phyloP scores from a whole-genome alignment of 2,329 filamentous ascomycete genomes.

The Magnaporthiopsis rhizophila region DNA sequence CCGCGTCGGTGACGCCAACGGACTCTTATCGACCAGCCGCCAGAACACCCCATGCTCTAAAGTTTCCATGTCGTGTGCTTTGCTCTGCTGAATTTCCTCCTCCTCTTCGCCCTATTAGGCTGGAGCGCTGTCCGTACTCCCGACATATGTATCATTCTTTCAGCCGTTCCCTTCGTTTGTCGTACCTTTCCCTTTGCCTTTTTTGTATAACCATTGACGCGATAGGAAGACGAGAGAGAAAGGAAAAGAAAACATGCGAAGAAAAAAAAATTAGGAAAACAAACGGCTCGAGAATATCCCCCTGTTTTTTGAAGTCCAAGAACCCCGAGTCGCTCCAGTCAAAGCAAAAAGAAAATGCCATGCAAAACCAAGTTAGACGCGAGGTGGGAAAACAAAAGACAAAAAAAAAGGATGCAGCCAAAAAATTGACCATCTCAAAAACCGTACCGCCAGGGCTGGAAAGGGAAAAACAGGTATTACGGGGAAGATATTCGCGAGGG shows the following conservation, averaged over 20 bases:
- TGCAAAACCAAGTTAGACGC: constrained; percentile 1
- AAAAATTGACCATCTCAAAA: background rate
- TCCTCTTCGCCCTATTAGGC: background rate
- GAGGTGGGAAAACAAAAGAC: constrained; percentile 3
- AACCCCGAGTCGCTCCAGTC: constrained; percentile 4
- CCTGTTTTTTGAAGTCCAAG: constrained; percentile 12
- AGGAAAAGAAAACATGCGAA: constrained; percentile 9
- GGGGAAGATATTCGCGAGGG: background rate
- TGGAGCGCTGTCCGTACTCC: background rate
- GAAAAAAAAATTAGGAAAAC: constrained; percentile 4
- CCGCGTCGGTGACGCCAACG: background rate
- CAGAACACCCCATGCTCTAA: background rate
- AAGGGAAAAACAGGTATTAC: constrained; percentile 3
- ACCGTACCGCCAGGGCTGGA: constrained; percentile 1
- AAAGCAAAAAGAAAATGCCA: background rate
- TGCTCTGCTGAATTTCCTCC: background rate
- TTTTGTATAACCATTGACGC: constrained; percentile 10
- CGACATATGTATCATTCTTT: constrained; percentile 3
- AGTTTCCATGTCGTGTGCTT: background rate
- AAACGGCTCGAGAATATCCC: background rate
- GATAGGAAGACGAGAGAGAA: constrained; percentile 10
- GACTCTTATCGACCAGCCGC: too few species aligned
- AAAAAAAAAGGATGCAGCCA: background rate
- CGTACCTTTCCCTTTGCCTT: background rate
- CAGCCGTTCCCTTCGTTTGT: background rate